Conservation (phyloP, 345 rosid species). For the Microthlaspi erraticum region DNA sequence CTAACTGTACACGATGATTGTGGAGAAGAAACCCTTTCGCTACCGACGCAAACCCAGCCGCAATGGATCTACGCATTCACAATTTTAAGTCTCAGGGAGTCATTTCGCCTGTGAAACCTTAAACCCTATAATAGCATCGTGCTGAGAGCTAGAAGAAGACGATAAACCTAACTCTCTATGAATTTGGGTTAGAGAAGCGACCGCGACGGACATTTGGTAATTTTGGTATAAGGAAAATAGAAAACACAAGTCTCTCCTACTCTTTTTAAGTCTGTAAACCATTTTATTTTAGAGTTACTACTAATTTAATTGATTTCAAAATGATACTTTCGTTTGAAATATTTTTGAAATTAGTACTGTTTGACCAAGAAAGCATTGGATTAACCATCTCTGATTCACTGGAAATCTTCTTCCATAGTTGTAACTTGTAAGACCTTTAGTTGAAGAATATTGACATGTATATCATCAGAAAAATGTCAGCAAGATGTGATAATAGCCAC, state of each 20-base stretch:
- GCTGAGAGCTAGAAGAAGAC: neutral
- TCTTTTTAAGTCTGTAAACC: too few relatives aligned
- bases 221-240: too few relatives aligned
- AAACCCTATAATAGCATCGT: neutral
- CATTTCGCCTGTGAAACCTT: conserved; percentile 12
- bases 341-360: too few relatives aligned
- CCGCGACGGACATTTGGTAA: neutral
- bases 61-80: conserved; percentile 41
- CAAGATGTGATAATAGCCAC: neutral
- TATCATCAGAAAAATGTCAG: neutral
- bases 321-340: too few relatives aligned
- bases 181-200: conserved; percentile 13
- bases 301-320: too few relatives aligned
- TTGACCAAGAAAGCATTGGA: neutral
- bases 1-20: neutral
- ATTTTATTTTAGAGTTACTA: too few relatives aligned
- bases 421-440: too few relatives aligned
- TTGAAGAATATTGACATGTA: neutral
- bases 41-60: conserved; percentile 30
- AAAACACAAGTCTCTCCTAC: too few relatives aligned
- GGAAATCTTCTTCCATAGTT: neutral
- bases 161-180: neutral
- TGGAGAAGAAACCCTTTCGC: conserved; percentile 12
- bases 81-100: neutral
- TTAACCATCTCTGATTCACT: neutral